Conservation (phyloP, 352 stramenopile species). For the Phytopythium boreale region DNA sequence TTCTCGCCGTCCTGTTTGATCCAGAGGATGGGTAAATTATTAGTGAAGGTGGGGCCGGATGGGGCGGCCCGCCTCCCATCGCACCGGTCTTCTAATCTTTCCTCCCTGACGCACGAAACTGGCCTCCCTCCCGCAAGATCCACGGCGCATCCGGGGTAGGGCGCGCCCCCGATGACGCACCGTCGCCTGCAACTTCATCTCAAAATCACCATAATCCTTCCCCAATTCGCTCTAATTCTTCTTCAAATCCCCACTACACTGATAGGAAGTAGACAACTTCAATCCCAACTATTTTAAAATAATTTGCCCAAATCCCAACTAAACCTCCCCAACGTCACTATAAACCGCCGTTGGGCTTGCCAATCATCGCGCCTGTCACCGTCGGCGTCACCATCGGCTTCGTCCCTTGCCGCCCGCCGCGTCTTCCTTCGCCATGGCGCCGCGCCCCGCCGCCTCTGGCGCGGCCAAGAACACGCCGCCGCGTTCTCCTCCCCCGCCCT, state of each 20-base stretch:
- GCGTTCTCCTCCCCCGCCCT: not conserved
- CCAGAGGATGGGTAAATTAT: too few relatives aligned
- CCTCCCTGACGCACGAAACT: too few relatives aligned
- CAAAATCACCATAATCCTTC: not conserved
- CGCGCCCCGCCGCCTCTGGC: not conserved
- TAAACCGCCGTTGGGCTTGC: not conserved
- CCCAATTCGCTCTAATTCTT: not conserved
- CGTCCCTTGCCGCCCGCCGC: too few relatives aligned
- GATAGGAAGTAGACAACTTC: too few relatives aligned
- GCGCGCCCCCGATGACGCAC: not conserved
- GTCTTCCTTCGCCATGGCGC: not conserved
- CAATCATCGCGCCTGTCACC: not conserved
- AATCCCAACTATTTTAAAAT: not conserved
- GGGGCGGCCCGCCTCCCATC: too few relatives aligned
- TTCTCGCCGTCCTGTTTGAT: too few relatives aligned
- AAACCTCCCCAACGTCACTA: not conserved
- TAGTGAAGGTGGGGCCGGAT: too few relatives aligned
- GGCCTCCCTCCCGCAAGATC: not conserved
- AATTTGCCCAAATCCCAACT: not conserved
- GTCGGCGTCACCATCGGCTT: not conserved
- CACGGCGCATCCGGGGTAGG: not conserved
- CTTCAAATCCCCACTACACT: too few relatives aligned
- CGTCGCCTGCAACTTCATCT: not conserved
- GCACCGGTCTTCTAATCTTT: too few relatives aligned
- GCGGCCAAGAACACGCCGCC: not conserved